Conservation (phyloP, 306 rosid genomes). For the Acacia acuminata region DNA sequence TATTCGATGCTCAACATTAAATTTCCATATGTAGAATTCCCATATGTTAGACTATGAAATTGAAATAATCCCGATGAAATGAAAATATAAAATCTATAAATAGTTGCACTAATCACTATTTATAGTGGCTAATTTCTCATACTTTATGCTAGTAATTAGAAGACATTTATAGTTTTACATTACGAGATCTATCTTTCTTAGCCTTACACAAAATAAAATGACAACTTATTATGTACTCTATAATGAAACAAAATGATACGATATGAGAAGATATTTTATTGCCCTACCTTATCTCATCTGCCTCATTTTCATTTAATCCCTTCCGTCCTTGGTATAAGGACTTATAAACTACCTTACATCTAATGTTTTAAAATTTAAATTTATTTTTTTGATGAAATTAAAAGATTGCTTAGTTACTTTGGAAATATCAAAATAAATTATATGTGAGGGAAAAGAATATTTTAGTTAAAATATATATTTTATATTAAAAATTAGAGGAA, state of each 20-base stretch:
- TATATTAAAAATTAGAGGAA: neutral
- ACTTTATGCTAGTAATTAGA: neutral
- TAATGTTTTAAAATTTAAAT: neutral
- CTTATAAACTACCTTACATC: neutral
- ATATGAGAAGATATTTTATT: neutral
- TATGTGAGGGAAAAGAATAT: too few species aligned
- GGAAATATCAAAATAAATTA: neutral
- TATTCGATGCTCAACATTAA: neutral
- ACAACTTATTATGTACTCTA: neutral
- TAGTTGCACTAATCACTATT: neutral
- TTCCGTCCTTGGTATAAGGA: neutral
- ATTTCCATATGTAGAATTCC: neutral
- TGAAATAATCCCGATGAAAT: neutral
- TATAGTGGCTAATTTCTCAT: neutral
- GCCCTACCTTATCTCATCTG: neutral
- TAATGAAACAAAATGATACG: neutral
- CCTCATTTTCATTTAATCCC: neutral
- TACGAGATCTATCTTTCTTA: neutral
- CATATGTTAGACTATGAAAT: neutral
- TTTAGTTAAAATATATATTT: neutral
- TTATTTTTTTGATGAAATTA: neutral
- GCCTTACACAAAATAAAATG: neutral
- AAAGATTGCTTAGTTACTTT: neutral
- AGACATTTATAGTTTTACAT: neutral
- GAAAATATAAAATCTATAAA: too few species aligned